Conservation (phyloP, 2,329 filamentous ascomycete genomes). For the Colletotrichum musicola region DNA sequence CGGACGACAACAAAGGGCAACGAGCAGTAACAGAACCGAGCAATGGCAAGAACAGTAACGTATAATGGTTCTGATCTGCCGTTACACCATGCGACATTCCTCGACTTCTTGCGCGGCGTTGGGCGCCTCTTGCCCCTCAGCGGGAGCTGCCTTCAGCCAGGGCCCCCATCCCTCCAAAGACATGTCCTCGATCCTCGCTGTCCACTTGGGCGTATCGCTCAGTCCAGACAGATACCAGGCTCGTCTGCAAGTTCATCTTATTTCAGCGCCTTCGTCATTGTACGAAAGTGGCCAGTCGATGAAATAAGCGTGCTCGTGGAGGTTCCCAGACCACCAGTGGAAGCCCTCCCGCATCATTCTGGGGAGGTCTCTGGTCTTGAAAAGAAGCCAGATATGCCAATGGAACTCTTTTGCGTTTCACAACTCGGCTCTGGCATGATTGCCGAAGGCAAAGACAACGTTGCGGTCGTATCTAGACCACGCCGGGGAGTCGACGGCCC, state of each 20-base stretch:
- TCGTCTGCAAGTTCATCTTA: neutral
- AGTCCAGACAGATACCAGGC: neutral
- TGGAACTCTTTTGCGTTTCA: neutral
- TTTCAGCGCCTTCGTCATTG: neutral
- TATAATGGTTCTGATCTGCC: too few relatives aligned
- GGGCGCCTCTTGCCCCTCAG: neutral
- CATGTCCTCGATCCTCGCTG: slow-evolving; percentile 1
- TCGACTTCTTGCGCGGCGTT: too few relatives aligned
- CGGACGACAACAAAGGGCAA: too few relatives aligned
- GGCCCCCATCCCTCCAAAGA: slow-evolving; percentile 34
- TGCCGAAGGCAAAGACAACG: too few relatives aligned
- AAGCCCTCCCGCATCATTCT: neutral
- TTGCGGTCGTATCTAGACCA: too few relatives aligned
- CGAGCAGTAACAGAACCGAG: too few relatives aligned
- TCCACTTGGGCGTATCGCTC: neutral
- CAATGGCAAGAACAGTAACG: too few relatives aligned
- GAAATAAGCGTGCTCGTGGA: neutral
- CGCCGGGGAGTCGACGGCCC: too few relatives aligned
- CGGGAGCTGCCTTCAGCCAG: slow-evolving; percentile 9
- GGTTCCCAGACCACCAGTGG: neutral
- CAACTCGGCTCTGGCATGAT: neutral
- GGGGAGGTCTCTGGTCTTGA: neutral
- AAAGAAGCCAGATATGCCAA: neutral
- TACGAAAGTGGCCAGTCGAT: neutral
- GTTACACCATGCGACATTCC: too few relatives aligned